These are phyloP conservation scores for Aspergillus fijiensis DNA, from an alignment of 2,329 filamentous ascomycete species.

Conservation along the genomic window DNA sequence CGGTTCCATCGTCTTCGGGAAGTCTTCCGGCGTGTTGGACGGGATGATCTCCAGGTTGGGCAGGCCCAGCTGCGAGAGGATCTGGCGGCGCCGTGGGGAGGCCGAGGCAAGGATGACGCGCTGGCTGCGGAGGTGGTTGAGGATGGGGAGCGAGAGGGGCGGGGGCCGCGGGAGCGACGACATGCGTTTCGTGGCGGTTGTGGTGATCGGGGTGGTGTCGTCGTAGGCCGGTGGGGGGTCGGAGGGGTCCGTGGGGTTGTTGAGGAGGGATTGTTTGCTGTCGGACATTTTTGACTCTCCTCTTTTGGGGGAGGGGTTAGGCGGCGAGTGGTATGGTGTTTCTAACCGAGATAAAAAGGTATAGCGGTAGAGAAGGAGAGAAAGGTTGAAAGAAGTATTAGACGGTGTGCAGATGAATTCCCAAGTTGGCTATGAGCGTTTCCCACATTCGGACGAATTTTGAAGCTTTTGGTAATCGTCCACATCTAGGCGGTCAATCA, in stretches of 20 bases:
- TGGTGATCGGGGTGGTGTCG: conserved; percentile 10
- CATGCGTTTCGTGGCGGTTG: conserved; percentile 17
- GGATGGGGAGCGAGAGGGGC: conserved; percentile 75
- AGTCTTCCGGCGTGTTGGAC: conserved; percentile 79
- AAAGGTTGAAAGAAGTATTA: neutral
- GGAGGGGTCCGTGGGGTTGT: conserved; percentile 10
- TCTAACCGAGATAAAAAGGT: neutral
- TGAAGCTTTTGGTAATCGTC: conserved; percentile 1
- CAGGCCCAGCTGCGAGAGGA: conserved; percentile 77
- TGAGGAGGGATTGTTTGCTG: conserved; percentile 30
- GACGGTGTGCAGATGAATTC: neutral
- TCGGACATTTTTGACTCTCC: conserved; percentile 26
- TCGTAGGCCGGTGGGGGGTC: conserved; percentile 41
- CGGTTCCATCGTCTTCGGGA: conserved; percentile 75
- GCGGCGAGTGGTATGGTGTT: neutral
- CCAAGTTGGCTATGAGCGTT: neutral
- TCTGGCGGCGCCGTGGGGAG: conserved; percentile 78
- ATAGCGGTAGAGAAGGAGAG: neutral
- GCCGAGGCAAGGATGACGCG: conserved; percentile 87
- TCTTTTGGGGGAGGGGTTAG: neutral
- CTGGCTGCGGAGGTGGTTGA: conserved; percentile 72
- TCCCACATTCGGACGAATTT: neutral
- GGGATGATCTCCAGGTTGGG: conserved; percentile 79
- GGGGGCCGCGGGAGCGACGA: conserved; percentile 35
- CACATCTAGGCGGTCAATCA: neutral